phyloP scores from a whole-genome alignment of 768 basidiomycete species.

The Agaricus bisporus region DNA sequence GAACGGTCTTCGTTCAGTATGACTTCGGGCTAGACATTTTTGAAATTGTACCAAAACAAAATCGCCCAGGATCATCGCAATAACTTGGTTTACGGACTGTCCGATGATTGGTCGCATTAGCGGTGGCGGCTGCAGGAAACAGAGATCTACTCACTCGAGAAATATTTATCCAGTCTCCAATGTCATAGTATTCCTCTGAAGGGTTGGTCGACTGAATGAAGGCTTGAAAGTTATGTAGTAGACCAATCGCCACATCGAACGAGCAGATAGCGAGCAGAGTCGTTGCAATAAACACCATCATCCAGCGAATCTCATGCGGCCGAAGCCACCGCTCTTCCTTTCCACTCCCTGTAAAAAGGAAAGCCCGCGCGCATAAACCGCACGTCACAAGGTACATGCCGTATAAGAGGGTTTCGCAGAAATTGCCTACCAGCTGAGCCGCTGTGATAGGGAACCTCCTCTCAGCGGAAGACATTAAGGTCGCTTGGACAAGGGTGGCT shows the following conservation, averaged over 20 bases:
- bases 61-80: constrained; percentile 9
- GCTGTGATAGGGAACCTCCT: not conserved
- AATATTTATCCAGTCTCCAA: constrained; percentile 9
- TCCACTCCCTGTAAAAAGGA: not conserved
- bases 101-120: not conserved
- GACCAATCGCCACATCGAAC: constrained; percentile 7
- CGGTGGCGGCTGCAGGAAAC: no score
- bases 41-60: constrained; percentile 6
- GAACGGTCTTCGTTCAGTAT: not conserved
- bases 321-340: constrained; percentile 6
- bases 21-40: not conserved
- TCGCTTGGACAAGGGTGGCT: not conserved
- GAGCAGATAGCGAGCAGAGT: constrained; percentile 3
- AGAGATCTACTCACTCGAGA: not conserved
- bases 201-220: not conserved
- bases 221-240: constrained; percentile 7
- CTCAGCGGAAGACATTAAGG: not conserved
- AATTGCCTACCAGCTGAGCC: constrained; percentile 9
- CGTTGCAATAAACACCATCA: not conserved
- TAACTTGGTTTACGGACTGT: constrained; percentile 5
- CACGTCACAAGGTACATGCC: constrained; percentile 7
- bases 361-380: not conserved
- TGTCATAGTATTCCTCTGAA: not conserved
- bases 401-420: constrained; percentile 7
- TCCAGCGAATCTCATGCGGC: constrained; percentile 5